Evolutionary conservation across 1,139 yeast genomes (phyloP).

Genomic region (Eremothecium sinecaudum): DNA sequence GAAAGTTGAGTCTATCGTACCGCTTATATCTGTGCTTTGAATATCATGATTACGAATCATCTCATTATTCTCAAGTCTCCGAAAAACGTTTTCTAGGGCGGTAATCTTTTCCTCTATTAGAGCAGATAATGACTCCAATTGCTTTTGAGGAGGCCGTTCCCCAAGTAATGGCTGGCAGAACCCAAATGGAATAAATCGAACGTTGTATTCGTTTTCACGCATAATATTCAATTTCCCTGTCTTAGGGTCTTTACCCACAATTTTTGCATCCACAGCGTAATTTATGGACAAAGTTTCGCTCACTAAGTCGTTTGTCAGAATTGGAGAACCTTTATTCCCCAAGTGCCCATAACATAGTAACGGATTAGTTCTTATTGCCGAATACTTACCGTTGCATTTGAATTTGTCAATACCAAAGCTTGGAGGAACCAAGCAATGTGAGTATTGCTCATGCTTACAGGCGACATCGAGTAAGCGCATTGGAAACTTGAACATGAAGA

Average conservation of each 20-base stretch:
- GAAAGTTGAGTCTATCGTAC: conserved; percentile 14
- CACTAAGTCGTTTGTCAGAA: conserved; percentile 32
- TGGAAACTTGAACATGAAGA: conserved; percentile 57
- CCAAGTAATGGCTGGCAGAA: conserved; percentile 19
- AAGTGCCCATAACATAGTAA: conserved; percentile 36
- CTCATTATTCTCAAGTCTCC: conserved; percentile 14
- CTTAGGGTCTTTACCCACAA: conserved; percentile 24
- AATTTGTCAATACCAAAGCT: conserved; percentile 50
- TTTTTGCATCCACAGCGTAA: conserved; percentile 29
- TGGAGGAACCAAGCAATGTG: conserved; percentile 57
- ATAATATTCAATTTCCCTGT: conserved; percentile 20
- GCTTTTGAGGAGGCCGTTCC: conserved; percentile 14
- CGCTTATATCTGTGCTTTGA: conserved; percentile 17
- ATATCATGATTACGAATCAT: conserved; percentile 18
- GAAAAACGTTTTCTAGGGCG: conserved; percentile 17
- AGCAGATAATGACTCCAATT: conserved; percentile 14
- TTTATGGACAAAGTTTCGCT: conserved; percentile 25
- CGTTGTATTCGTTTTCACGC: conserved; percentile 26
- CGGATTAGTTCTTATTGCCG: conserved; percentile 26
- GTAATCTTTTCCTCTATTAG: conserved; percentile 19
- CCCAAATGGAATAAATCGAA: conserved; percentile 34
- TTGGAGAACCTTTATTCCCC: conserved; percentile 33
- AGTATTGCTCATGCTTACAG: conserved; percentile 44
- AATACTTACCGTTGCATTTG: conserved; percentile 28
- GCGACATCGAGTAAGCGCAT: conserved; percentile 45